Evolutionary conservation across 2,329 filamentous ascomycete species (phyloP).

Genomic region (Talaromyces amestolkiae): DNA sequence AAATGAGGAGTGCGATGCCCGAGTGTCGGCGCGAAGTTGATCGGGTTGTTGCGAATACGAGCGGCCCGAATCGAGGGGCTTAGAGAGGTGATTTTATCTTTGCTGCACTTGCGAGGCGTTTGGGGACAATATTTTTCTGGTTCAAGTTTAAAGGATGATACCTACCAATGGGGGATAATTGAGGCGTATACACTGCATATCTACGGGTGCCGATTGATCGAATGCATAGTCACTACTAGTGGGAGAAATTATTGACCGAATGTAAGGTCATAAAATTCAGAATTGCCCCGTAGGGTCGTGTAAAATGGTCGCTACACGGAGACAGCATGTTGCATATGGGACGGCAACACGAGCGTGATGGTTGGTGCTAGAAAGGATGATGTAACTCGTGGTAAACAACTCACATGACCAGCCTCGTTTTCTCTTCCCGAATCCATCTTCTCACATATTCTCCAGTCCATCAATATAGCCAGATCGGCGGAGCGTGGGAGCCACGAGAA

Average conservation of each 20-base stretch:
- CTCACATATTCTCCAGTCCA: background rate
- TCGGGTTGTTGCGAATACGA: conserved; percentile 46
- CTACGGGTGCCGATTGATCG: background rate
- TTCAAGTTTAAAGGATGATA: background rate
- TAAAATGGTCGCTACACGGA: background rate
- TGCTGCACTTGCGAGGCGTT: conserved; percentile 5
- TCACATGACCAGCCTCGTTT: background rate
- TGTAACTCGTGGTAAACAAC: background rate
- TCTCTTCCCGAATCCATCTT: background rate
- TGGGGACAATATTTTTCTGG: background rate
- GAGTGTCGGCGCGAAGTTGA: conserved; percentile 55
- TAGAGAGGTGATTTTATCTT: background rate
- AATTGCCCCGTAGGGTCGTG: conserved; percentile 3
- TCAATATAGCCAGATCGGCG: background rate
- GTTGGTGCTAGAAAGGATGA: background rate
- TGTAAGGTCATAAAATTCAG: background rate
- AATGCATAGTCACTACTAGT: background rate
- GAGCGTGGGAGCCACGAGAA: background rate
- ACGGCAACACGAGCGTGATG: too few species aligned
- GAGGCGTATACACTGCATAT: background rate
- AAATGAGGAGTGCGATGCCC: conserved; percentile 58
- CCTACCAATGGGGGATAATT: background rate
- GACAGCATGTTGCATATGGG: background rate
- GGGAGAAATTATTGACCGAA: background rate
- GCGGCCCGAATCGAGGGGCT: background rate